Percentiles rank a stretch among this genome's conserved stretches.
phyloP scores from a whole-genome alignment of 352 stramenopile genomes.

The Globisporangium canariense region DNA sequence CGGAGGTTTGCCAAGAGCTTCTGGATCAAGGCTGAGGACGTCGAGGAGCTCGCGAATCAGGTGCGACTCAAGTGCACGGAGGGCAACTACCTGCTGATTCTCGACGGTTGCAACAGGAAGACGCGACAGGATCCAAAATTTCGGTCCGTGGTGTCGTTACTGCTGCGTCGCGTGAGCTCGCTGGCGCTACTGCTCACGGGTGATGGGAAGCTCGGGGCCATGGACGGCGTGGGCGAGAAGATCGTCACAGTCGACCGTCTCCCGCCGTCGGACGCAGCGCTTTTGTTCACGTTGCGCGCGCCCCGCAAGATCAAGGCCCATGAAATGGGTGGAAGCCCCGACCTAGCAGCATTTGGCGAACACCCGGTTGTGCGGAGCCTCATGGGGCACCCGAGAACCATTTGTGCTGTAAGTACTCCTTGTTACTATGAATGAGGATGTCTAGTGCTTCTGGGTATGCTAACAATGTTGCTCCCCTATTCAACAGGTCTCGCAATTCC shows the following conservation, averaged over 20 bases:
- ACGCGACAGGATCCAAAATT: slow-evolving; percentile 46
- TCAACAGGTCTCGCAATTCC: slow-evolving; percentile 61
- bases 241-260: slow-evolving; percentile 65
- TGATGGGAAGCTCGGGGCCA: slow-evolving; percentile 65
- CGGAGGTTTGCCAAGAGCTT: slow-evolving; percentile 41
- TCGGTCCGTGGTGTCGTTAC: slow-evolving; percentile 35
- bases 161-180: slow-evolving; percentile 64
- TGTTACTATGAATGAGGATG: neutral
- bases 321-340: slow-evolving; percentile 71
- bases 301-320: slow-evolving; percentile 72
- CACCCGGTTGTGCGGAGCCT: slow-evolving; percentile 65
- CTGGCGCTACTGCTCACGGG: slow-evolving; percentile 64
- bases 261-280: slow-evolving; percentile 57
- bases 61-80: slow-evolving; percentile 46
- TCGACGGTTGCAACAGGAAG: slow-evolving; percentile 70
- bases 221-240: slow-evolving; percentile 81
- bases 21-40: slow-evolving; percentile 16
- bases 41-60: slow-evolving; percentile 49
- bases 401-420: slow-evolving; percentile 48
- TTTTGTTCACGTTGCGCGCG: slow-evolving; percentile 74
- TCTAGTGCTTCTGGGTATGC: neutral
- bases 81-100: slow-evolving; percentile 59
- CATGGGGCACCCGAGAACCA: slow-evolving; percentile 59
- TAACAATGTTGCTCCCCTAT: neutral
- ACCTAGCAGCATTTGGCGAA: slow-evolving; percentile 56